phyloP scores from a whole-genome alignment of 345 rosid species.

The Brassica cretica region DNA sequence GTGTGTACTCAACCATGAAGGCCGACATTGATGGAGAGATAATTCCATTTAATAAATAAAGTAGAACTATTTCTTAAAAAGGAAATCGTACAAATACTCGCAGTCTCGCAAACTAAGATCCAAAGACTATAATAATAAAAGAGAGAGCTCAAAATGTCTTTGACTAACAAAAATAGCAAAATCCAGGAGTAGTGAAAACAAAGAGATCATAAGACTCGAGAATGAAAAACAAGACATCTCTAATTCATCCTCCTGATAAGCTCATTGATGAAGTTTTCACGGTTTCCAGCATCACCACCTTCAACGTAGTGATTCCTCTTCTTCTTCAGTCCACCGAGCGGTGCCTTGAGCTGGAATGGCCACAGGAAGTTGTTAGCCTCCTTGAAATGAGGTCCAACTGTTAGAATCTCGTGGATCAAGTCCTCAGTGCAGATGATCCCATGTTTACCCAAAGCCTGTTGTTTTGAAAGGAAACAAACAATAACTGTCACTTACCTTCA shows the following conservation, averaged over 20 bases:
- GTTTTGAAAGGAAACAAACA: not conserved
- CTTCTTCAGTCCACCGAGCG: conserved; percentile 79
- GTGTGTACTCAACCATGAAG: not conserved
- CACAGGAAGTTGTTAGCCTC: conserved; percentile 88
- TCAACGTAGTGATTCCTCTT: conserved; percentile 95
- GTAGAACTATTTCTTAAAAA: not conserved
- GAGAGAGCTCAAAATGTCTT: conserved; percentile 23
- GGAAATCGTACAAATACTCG: not conserved
- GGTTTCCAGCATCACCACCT: conserved; percentile 91
- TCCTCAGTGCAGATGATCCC: conserved; percentile 81
- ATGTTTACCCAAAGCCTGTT: conserved; percentile 65
- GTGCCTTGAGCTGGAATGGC: conserved; percentile 97
- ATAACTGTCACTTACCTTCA: not conserved
- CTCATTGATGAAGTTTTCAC: conserved; percentile 76
- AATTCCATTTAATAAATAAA: not conserved
- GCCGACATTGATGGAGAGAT: not conserved
- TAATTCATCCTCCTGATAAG: conserved; percentile 91
- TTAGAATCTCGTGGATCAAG: conserved; percentile 82
- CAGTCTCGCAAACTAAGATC: not conserved
- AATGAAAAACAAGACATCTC: conserved; percentile 20
- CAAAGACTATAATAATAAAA: not conserved
- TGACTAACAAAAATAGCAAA: conserved; percentile 21
- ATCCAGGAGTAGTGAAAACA: conserved; percentile 13
- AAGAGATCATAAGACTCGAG: not conserved
- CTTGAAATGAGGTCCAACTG: conserved; percentile 93